A percentile compares a stretch with the other conserved stretches of the same genome.
Conservation (phyloP, 1,284 basidiomycete genomes). For the Apiotrichum domesticum region DNA sequence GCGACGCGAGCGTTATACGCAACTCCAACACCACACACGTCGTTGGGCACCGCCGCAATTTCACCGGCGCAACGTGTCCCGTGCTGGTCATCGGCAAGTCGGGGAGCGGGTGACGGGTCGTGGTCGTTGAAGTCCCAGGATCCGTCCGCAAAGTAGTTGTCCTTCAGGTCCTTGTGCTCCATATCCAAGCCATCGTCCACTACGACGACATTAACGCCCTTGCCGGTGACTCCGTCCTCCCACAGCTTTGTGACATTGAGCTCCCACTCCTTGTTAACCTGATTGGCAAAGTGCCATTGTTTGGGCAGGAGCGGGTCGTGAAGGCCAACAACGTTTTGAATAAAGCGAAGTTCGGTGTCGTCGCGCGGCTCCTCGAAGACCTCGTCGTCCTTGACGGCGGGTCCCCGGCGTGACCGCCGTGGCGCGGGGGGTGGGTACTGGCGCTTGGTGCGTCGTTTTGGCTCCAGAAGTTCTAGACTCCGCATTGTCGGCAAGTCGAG, state of each 20-base stretch:
- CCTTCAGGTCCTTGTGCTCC: constrained; percentile 74
- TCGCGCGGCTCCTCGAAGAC: constrained; percentile 23
- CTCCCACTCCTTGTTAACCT: constrained; percentile 47
- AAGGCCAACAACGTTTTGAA: constrained; percentile 56
- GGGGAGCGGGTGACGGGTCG: constrained; percentile 75
- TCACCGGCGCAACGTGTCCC: constrained; percentile 98
- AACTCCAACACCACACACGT: constrained; percentile 90
- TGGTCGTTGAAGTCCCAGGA: constrained; percentile 99
- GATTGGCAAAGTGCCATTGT: constrained; percentile 76
- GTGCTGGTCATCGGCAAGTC: constrained; percentile 87
- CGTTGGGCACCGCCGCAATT: constrained; percentile 80
- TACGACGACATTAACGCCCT: constrained; percentile 78
- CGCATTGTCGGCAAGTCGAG: constrained; percentile 53
- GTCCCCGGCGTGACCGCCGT: constrained; percentile 18
- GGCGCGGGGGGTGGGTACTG: constrained; percentile 33
- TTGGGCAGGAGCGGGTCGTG: constrained; percentile 77
- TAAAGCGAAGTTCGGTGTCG: constrained; percentile 52
- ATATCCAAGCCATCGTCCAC: constrained; percentile 97
- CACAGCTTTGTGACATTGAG: constrained; percentile 53
- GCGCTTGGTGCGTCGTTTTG: constrained; percentile 14
- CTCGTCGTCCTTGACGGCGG: not conserved
- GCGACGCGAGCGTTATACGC: constrained; percentile 88
- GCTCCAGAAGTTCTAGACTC: constrained; percentile 6
- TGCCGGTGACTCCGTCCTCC: constrained; percentile 76
- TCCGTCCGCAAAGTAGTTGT: constrained; percentile 80